phyloP scores from a whole-genome alignment of 495 filamentous ascomycete species.

The Trichodelitschia bisporula region DNA sequence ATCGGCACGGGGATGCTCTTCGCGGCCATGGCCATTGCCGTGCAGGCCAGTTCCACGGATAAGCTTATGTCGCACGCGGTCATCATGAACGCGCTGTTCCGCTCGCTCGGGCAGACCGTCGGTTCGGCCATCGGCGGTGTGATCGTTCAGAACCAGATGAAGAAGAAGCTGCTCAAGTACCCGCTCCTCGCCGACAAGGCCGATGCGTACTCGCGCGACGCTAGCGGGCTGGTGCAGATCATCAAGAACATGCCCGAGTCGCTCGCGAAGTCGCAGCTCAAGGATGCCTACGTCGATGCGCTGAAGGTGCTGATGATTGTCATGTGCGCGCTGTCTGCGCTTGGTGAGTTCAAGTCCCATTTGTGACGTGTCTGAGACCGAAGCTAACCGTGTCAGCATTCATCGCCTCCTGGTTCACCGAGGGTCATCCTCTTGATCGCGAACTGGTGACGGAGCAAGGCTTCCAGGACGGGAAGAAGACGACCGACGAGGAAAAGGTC shows the following conservation, averaged over 20 bases:
- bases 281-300: constrained; percentile 16
- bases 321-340: constrained; percentile 26
- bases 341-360: no score
- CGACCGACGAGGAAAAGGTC: constrained; percentile 3
- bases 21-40: constrained; percentile 22
- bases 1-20: constrained; percentile 26
- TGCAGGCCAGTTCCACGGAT: constrained; percentile 23
- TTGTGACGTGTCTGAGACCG: no score
- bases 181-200: constrained; percentile 11
- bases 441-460: constrained; percentile 15
- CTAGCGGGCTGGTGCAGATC: constrained; percentile 22
- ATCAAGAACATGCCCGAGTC: constrained; percentile 16
- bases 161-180: constrained; percentile 16
- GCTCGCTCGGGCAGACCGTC: constrained; percentile 35
- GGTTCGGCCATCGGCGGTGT: constrained; percentile 36
- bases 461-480: constrained; percentile 14
- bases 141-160: constrained; percentile 32
- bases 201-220: constrained; percentile 19
- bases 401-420: constrained; percentile 23
- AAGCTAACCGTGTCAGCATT: constrained; percentile 23
- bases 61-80: constrained; percentile 23
- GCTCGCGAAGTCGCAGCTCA: constrained; percentile 11
- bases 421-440: constrained; percentile 15
- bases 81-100: constrained; percentile 33
- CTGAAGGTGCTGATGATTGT: constrained; percentile 16